Evolutionary conservation across 768 basidiomycete species (phyloP).

Genomic region (Tylopilus vinaceipallidus): DNA sequence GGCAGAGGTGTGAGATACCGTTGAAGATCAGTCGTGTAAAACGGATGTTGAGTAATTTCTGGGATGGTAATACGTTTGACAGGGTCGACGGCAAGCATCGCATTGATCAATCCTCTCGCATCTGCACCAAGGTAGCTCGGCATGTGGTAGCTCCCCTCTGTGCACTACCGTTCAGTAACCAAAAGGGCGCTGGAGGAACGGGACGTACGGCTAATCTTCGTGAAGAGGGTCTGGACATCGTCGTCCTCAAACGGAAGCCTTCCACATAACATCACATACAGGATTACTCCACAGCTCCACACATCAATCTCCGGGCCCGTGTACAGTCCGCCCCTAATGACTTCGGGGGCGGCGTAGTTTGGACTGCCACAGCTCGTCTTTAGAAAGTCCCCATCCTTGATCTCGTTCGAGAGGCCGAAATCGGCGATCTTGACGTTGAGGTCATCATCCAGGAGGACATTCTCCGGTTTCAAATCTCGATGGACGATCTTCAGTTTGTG

Average conservation of each 20-base stretch:
- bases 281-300: slow-evolving; percentile 98
- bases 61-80: slow-evolving; percentile 92
- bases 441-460: slow-evolving; percentile 82
- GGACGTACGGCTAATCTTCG: slow-evolving; percentile 84
- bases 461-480: slow-evolving; percentile 97
- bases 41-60: slow-evolving; percentile 88
- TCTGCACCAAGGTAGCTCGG: slow-evolving; percentile 80
- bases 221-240: slow-evolving; percentile 88
- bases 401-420: slow-evolving; percentile 94
- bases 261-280: slow-evolving; percentile 97
- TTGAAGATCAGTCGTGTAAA: slow-evolving; percentile 83
- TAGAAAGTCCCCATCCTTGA: slow-evolving; percentile 94
- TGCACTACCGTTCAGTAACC: background rate
- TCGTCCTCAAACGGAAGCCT: slow-evolving; percentile 97
- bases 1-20: slow-evolving; percentile 86
- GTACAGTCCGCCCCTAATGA: slow-evolving; percentile 92
- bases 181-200: background rate
- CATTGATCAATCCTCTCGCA: slow-evolving; percentile 72
- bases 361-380: slow-evolving; percentile 98
- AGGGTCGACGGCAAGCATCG: slow-evolving; percentile 94
- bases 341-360: slow-evolving; percentile 98
- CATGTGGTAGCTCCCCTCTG: slow-evolving; percentile 85
- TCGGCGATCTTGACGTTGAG: slow-evolving; percentile 98
- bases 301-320: slow-evolving; percentile 98
- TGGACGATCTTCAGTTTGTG: slow-evolving; percentile 97